Evolutionary conservation across 495 filamentous ascomycete species (phyloP).

Genomic region (Saxispiralis lemnorum): DNA sequence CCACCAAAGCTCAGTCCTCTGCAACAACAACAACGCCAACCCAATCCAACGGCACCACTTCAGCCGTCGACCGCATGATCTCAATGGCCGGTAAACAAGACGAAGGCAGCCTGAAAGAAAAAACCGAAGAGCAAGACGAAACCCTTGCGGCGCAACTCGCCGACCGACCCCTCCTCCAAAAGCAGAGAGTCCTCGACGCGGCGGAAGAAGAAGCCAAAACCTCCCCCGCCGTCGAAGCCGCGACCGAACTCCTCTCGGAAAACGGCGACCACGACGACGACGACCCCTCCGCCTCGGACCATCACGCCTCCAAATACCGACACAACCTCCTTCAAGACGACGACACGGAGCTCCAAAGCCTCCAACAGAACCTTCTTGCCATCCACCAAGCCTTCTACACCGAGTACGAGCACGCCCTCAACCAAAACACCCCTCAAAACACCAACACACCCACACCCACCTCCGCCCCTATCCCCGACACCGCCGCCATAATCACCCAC

Average conservation of each 20-base stretch:
- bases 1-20: neutral
- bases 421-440: constrained; percentile 35
- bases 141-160: constrained; percentile 73
- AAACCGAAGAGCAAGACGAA: constrained; percentile 67
- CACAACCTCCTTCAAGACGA: constrained; percentile 76
- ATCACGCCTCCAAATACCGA: constrained; percentile 34
- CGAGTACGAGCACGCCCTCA: constrained; percentile 43
- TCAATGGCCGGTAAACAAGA: constrained; percentile 61
- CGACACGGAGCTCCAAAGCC: constrained; percentile 56
- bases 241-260: constrained; percentile 29
- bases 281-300: constrained; percentile 9
- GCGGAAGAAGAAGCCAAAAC: constrained; percentile 34
- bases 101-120: constrained; percentile 48
- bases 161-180: constrained; percentile 67
- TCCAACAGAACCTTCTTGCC: constrained; percentile 53
- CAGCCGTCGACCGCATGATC: constrained; percentile 56
- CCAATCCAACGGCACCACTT: constrained; percentile 25
- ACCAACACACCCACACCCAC: constrained; percentile 37
- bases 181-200: constrained; percentile 79
- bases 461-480: constrained; percentile 58
- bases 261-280: constrained; percentile 22
- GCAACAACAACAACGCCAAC: constrained; percentile 12
- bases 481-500: constrained; percentile 59
- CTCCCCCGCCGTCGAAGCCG: constrained; percentile 17
- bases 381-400: constrained; percentile 70